Conservation (phyloP, 2,329 filamentous ascomycete genomes). For the Plenodomus lindquistii region DNA sequence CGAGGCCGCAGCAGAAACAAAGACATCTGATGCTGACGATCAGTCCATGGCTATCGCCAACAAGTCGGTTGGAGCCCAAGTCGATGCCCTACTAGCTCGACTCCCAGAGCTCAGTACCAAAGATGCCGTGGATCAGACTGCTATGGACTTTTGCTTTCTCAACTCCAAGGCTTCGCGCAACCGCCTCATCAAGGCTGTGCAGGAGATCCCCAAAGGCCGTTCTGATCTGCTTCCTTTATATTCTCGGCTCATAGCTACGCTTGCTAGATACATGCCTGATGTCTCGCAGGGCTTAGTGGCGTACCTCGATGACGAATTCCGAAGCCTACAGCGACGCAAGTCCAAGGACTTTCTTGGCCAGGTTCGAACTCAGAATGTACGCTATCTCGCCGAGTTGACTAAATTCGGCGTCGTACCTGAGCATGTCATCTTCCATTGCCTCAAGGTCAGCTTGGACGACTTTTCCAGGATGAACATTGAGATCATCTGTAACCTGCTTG, state of each 20-base stretch:
- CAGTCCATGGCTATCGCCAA: conserved; percentile 94
- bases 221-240: conserved; percentile 89
- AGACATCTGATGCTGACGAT: conserved; percentile 68
- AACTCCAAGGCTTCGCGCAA: conserved; percentile 99
- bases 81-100: conserved; percentile 83
- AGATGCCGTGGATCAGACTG: conserved; percentile 86
- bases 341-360: conserved; percentile 97
- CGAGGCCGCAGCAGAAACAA: conserved; percentile 49
- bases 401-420: conserved; percentile 98
- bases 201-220: conserved; percentile 92
- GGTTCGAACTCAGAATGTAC: conserved; percentile 89
- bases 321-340: conserved; percentile 93
- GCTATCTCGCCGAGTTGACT: conserved; percentile 95
- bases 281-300: conserved; percentile 89
- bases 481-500: conserved; percentile 92
- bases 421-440: conserved; percentile 97
- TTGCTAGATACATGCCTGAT: conserved; percentile 92
- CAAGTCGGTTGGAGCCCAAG: conserved; percentile 95
- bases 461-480: conserved; percentile 99
- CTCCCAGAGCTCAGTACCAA: conserved; percentile 92
- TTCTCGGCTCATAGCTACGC: conserved; percentile 87
- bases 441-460: conserved; percentile 96
- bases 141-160: conserved; percentile 95
- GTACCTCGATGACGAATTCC: conserved; percentile 94
- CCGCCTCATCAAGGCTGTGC: conserved; percentile 86